Percentiles rank a stretch among this genome's conserved stretches.
Evolutionary conservation across 1,284 basidiomycete species (phyloP).

Genomic region (Boletus albobrunnescens): DNA sequence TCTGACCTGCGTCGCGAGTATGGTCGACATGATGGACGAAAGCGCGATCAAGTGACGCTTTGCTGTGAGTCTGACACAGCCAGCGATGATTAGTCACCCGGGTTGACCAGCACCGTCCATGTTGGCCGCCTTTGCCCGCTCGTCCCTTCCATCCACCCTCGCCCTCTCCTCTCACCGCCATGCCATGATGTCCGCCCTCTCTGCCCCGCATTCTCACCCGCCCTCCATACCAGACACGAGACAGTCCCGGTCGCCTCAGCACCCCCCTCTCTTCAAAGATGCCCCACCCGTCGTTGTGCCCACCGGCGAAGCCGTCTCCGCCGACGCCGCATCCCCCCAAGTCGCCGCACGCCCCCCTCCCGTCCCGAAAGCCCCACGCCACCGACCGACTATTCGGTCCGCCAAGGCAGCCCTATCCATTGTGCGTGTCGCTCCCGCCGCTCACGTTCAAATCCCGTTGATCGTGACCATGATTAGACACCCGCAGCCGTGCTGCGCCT

Average conservation of each 20-base stretch:
- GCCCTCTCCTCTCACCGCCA: constrained; percentile 34
- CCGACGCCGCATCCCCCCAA: constrained; percentile 65
- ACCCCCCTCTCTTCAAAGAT: constrained; percentile 39
- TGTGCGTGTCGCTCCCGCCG: constrained; percentile 47
- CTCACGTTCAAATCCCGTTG: neutral
- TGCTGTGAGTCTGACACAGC: no score
- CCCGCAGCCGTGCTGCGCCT: constrained; percentile 77
- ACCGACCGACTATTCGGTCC: constrained; percentile 64
- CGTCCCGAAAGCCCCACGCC: constrained; percentile 57
- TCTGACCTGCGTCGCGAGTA: constrained; percentile 37
- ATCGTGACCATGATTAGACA: constrained; percentile 50
- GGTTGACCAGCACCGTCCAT: constrained; percentile 19
- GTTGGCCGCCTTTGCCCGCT: constrained; percentile 26
- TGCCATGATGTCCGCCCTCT: constrained; percentile 61
- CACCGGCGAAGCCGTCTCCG: constrained; percentile 43
- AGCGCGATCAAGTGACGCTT: no score
- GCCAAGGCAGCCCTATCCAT: constrained; percentile 82
- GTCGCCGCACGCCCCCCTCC: constrained; percentile 67
- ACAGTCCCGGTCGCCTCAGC: constrained; percentile 13
- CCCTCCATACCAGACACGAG: constrained; percentile 19
- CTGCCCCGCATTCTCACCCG: constrained; percentile 21
- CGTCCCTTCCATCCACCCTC: constrained; percentile 8
- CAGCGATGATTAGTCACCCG: constrained; percentile 19
- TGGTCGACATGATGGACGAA: constrained; percentile 27
- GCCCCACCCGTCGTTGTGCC: constrained; percentile 53